Percentiles rank a stretch among this genome's conserved stretches.
These are phyloP conservation scores for Naegleria lovaniensis DNA, from an alignment of 208 protist genomes.

Conservation along the genomic window DNA sequence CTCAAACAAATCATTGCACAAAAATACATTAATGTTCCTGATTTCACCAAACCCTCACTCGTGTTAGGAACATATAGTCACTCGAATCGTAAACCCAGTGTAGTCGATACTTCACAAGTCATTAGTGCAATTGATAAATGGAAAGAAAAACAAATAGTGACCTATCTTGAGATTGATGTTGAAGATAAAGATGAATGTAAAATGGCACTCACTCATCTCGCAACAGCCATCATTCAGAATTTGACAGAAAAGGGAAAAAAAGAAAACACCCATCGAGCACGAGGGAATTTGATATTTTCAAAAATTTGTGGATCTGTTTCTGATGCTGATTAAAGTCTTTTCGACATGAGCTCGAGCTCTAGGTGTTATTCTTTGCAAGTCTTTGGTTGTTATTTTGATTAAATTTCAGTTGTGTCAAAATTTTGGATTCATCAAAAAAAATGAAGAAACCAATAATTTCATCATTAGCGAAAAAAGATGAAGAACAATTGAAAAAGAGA, in stretches of 20 bases:
- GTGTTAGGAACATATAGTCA: neutral
- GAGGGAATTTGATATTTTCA: neutral
- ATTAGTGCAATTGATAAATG: neutral
- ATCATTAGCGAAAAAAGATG: too few relatives aligned
- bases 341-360: too few relatives aligned
- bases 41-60: neutral
- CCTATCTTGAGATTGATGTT: neutral
- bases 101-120: neutral
- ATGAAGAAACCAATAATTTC: too few relatives aligned
- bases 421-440: too few relatives aligned
- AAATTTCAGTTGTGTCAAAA: too few relatives aligned
- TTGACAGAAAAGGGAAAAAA: neutral
- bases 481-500: too few relatives aligned
- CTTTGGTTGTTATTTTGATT: too few relatives aligned
- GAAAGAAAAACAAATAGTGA: neutral
- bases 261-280: too few relatives aligned
- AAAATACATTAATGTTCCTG: neutral
- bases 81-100: neutral
- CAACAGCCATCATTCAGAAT: neutral
- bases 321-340: neutral
- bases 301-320: neutral
- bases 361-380: too few relatives aligned
- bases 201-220: neutral
- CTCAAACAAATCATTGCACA: neutral
- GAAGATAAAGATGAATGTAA: conserved; percentile 12